Percentiles rank a stretch among this genome's conserved stretches.
Evolutionary conservation across 148 eudicot genomes (phyloP).

Genomic region (Silene latifolia): DNA sequence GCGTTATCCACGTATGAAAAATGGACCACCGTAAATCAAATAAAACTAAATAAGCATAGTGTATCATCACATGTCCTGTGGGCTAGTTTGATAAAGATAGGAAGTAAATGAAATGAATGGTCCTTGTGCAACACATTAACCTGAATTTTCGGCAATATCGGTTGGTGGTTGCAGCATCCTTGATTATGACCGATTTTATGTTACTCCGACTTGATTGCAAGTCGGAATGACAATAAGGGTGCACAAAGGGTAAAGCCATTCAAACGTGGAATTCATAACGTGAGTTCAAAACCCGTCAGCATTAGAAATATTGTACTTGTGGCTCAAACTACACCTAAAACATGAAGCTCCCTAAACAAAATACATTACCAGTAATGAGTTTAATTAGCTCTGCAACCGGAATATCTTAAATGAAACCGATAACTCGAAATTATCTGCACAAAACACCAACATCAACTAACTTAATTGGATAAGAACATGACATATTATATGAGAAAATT

Average conservation of each 20-base stretch:
- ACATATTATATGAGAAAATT: not conserved
- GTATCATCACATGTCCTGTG: constrained; percentile 3
- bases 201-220: not conserved
- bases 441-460: not conserved
- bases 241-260: not conserved
- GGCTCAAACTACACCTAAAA: no score
- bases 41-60: constrained; percentile 8
- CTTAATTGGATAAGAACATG: not conserved
- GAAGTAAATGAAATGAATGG: not conserved
- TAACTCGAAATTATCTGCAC: not conserved
- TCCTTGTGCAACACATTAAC: constrained; percentile 1
- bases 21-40: constrained; percentile 6
- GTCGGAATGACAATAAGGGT: no score
- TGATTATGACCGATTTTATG: not conserved
- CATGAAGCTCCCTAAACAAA: no score
- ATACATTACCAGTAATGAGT: no score
- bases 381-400: not conserved
- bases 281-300: not conserved
- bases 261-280: not conserved
- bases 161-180: constrained; percentile 1
- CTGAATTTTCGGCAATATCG: not conserved
- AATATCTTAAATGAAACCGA: not conserved
- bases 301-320: no score
- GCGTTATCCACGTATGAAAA: constrained; percentile 7
- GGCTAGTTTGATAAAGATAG: constrained; percentile 8